These are phyloP conservation scores for Suillus ampliporus DNA, from an alignment of 768 basidiomycete genomes.

Conservation along the genomic window DNA sequence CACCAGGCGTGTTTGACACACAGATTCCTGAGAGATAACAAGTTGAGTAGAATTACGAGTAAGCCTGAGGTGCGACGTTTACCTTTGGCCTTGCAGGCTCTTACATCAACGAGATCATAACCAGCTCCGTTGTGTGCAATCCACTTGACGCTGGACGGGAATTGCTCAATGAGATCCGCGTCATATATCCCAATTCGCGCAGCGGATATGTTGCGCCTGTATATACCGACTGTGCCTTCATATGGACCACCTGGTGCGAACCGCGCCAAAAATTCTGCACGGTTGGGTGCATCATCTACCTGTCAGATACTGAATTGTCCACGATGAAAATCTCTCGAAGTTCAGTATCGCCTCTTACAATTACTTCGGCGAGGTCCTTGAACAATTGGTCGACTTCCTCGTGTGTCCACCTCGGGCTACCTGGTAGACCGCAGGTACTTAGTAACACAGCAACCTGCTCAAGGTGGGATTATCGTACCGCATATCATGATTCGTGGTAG, in stretches of 20 bases:
- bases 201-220: conserved; percentile 52
- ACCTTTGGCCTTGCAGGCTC: conserved; percentile 75
- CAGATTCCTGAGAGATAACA: conserved; percentile 55
- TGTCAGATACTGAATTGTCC: not conserved
- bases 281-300: conserved; percentile 48
- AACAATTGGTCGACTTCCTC: conserved; percentile 70
- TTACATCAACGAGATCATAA: conserved; percentile 83
- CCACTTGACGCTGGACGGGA: conserved; percentile 74
- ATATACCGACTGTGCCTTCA: conserved; percentile 53
- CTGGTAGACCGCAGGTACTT: conserved; percentile 40
- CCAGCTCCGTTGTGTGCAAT: conserved; percentile 91
- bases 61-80: not conserved
- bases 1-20: conserved; percentile 83
- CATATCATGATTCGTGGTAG: conserved; percentile 36
- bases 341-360: conserved; percentile 57
- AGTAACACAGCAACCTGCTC: not conserved
- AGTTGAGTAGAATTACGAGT: not conserved
- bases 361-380: conserved; percentile 69
- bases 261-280: conserved; percentile 51
- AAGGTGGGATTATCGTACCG: conserved; percentile 24
- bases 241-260: conserved; percentile 53
- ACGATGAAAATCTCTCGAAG: not conserved
- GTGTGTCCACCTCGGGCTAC: conserved; percentile 76
- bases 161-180: conserved; percentile 55
- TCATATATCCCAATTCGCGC: conserved; percentile 55